Evolutionary conservation across 306 rosid species (phyloP).

Genomic region (Fragaria iinumae): DNA sequence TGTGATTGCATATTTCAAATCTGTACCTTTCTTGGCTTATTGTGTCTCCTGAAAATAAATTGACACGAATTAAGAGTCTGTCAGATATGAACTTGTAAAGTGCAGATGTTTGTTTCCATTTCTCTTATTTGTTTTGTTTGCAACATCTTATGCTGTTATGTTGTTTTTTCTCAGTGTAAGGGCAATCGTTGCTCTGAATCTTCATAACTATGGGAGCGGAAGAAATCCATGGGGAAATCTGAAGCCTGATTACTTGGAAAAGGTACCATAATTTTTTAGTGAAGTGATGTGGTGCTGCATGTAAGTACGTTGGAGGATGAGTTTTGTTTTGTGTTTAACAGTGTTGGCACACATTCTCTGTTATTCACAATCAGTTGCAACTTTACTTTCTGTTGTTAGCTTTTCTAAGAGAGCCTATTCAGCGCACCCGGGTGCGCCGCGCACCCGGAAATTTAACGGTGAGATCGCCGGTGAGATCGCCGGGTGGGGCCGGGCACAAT

Average conservation of each 20-base stretch:
- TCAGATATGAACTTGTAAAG: not conserved
- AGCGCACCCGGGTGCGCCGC: too few species aligned
- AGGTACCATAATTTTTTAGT: constrained; percentile 46
- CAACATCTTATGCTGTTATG: constrained; percentile 17
- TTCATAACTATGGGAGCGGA: constrained; percentile 96
- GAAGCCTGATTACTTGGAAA: constrained; percentile 86
- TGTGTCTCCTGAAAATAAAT: not conserved
- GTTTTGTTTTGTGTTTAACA: not conserved
- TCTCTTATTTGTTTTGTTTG: constrained; percentile 15
- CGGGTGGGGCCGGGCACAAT: too few species aligned
- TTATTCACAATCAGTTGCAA: not conserved
- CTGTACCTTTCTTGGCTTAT: not conserved
- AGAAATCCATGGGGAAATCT: constrained; percentile 96
- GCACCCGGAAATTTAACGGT: too few species aligned
- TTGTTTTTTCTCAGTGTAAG: constrained; percentile 69
- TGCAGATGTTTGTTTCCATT: not conserved
- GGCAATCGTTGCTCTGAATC: constrained; percentile 89
- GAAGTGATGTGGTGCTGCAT: constrained; percentile 10
- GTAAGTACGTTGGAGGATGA: not conserved
- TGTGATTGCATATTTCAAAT: not conserved
- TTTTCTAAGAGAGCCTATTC: too few species aligned
- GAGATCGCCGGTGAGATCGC: too few species aligned
- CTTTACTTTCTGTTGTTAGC: not conserved
- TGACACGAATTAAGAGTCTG: not conserved
- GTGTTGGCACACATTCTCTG: not conserved